Percentiles rank a stretch among this genome's conserved stretches.
phyloP scores from a whole-genome alignment of 1,139 yeast species.

The Candida gigantensis region DNA sequence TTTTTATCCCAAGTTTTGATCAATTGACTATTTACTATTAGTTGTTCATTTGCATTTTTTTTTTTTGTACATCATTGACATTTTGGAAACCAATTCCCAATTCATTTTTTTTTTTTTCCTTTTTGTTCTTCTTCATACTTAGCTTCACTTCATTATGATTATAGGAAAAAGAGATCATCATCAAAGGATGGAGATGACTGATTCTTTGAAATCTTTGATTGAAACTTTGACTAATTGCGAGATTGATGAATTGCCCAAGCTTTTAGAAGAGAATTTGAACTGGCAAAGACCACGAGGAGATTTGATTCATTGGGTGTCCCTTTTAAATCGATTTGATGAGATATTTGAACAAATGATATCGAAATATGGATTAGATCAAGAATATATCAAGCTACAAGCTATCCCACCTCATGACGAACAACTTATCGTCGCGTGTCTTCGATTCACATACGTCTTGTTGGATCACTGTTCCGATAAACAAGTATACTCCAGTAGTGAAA shows the following conservation, averaged over 20 bases:
- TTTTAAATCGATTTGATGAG: conserved; percentile 73
- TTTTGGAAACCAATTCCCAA: neutral
- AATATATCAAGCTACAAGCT: conserved; percentile 45
- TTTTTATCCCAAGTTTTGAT: no score
- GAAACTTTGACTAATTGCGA: conserved; percentile 33
- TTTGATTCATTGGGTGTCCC: conserved; percentile 73
- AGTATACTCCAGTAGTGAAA: conserved; percentile 67
- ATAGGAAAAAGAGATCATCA: conserved; percentile 34
- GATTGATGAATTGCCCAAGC: conserved; percentile 31
- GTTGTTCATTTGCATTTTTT: neutral
- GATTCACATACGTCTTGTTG: conserved; percentile 63
- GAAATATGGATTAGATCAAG: conserved; percentile 55
- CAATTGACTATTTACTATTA: no score
- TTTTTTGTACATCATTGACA: no score
- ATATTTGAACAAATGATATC: conserved; percentile 55
- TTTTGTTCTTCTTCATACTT: neutral
- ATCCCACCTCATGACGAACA: conserved; percentile 48
- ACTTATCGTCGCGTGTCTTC: conserved; percentile 53
- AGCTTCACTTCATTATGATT: conserved; percentile 34
- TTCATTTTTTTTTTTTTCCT: neutral
- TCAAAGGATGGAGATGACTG: conserved; percentile 34
- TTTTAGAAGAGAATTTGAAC: conserved; percentile 27
- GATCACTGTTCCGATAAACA: conserved; percentile 71
- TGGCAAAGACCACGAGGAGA: conserved; percentile 79
- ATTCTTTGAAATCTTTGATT: conserved; percentile 39